Conservation (phyloP, 345 rosid species). For the Salix brachista region DNA sequence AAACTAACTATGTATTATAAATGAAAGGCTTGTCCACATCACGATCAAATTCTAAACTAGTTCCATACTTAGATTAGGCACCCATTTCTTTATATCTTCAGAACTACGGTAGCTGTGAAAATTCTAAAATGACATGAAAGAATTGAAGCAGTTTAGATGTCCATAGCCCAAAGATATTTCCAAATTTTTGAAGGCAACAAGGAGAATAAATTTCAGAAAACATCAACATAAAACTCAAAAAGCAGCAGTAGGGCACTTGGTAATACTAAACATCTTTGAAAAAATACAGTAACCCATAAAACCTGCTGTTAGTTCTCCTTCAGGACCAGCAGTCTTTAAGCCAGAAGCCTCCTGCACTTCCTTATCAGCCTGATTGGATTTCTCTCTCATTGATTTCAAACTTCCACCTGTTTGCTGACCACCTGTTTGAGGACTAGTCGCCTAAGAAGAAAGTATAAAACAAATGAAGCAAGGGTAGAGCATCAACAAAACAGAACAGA, state of each 20-base stretch:
- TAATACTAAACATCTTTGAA: background rate
- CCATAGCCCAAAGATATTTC: background rate
- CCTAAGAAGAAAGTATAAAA: conserved; percentile 39
- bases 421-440: conserved; percentile 82
- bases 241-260: background rate
- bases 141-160: background rate
- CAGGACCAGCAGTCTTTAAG: conserved; percentile 83
- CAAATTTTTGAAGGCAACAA: background rate
- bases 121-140: background rate
- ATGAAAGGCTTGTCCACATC: background rate
- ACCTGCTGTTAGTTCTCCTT: conserved; percentile 98
- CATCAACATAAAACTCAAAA: background rate
- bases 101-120: background rate
- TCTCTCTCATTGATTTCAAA: conserved; percentile 82
- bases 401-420: conserved; percentile 68
- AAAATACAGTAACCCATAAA: background rate
- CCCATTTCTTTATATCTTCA: background rate
- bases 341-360: conserved; percentile 70
- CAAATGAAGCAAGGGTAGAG: background rate
- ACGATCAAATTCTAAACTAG: background rate
- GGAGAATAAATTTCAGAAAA: background rate
- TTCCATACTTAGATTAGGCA: background rate
- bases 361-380: conserved; percentile 59
- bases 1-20: background rate
- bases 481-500: background rate